A percentile compares a stretch with the other conserved stretches of the same genome.
phyloP scores from a whole-genome alignment of 108 stramenopile genomes.

The Pseudonitzschia multistriata region DNA sequence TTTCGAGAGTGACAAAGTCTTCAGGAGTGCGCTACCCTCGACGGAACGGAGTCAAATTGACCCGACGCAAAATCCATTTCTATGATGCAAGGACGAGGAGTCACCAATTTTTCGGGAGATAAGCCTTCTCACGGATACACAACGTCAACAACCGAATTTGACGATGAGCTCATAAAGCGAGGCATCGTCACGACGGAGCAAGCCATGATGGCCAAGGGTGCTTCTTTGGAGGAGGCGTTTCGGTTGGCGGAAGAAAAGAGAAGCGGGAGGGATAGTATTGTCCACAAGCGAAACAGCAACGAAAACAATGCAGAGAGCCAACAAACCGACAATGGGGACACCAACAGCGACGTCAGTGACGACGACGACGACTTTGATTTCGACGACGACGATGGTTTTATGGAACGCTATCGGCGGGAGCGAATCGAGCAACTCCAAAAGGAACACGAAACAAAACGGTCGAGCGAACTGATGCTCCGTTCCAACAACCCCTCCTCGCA shows the following conservation, averaged over 20 bases:
- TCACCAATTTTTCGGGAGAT: conserved; percentile 56
- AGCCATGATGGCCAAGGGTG: conserved; percentile 77
- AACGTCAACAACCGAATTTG: conserved; percentile 73
- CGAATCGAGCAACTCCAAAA: conserved; percentile 54
- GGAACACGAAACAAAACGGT: neutral
- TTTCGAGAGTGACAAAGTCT: too few species aligned
- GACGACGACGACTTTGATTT: conserved; percentile 43
- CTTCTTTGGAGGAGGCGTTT: conserved; percentile 51
- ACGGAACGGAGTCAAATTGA: too few species aligned
- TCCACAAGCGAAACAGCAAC: conserved; percentile 8
- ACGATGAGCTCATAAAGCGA: conserved; percentile 73
- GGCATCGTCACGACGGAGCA: conserved; percentile 68
- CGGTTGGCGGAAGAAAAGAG: conserved; percentile 37
- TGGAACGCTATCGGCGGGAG: conserved; percentile 52
- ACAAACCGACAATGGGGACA: conserved; percentile 31
- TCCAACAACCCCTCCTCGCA: conserved; percentile 13
- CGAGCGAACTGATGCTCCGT: neutral
- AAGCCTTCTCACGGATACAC: conserved; percentile 56
- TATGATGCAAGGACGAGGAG: conserved; percentile 61
- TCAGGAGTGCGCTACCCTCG: too few species aligned
- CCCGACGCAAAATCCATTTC: too few species aligned
- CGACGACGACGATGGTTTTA: conserved; percentile 51
- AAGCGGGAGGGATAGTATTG: neutral
- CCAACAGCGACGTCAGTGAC: conserved; percentile 31
- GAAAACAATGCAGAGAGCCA: conserved; percentile 22